Evolutionary conservation across 495 filamentous ascomycete genomes (phyloP), one percentile per base, ranked within the genome.

Genomic region (Bacidia rubella): DNA sequence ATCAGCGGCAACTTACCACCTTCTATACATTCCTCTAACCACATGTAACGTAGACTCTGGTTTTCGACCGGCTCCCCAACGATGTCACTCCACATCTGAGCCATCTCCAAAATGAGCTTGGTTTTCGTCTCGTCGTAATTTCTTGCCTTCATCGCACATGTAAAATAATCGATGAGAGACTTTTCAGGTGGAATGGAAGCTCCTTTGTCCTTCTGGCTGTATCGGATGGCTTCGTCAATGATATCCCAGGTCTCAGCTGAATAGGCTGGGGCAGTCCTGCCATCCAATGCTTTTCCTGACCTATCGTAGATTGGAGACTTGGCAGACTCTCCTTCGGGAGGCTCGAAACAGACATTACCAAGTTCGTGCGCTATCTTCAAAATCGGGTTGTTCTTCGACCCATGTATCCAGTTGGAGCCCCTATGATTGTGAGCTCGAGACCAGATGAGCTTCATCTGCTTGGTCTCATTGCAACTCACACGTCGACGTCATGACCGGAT

Each of bases 391-490:
- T 84, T 67, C 1, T 81, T 74, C 0, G 85, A 83, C 32, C 92
- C 92, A 65, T 97, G 90, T 23, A 95, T 93, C 90, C 90, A 96
- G 62, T 96, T 97, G 5, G 90, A 82, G 4, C 90, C 90, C 20
- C 87, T 84, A 58, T 38, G 35, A 17, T 2, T 24, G 19, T 47
- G 10, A 47, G 41, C 43, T 45, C 41, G 48, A 54, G 54, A 1
- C 41, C 11, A 51, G n/a, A 27, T 19, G 50, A 35, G 51, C 62
- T 47, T 77, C 74, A n/a, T 76, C 64, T 24, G 66, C 41, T 62
- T 23, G 45, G 12, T 24, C 32, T 9, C 32, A 39, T 39, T 75
- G 67, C 7, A 51, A 68, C 70, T 62, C 70, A 76, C 74, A 78
- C 63, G 58, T 79, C 73, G 48, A 74, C 68, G 20, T 63, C 60